A percentile compares a stretch with the other conserved stretches of the same genome.
Evolutionary conservation across 2,329 filamentous ascomycete genomes (phyloP).

Genomic region (Colletotrichum ledebouriae): DNA sequence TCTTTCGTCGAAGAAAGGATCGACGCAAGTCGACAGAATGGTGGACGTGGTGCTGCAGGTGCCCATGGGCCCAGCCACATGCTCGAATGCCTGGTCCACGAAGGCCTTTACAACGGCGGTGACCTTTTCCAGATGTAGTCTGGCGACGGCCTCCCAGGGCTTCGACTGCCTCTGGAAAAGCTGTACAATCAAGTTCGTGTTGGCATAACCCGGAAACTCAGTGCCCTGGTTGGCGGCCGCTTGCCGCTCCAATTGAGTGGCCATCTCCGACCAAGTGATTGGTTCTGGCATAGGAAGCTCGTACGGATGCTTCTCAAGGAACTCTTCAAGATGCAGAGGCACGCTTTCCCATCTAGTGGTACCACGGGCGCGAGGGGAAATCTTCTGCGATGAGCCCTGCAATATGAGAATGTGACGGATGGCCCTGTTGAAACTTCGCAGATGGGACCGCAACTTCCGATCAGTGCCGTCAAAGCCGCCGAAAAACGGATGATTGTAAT

Average conservation of each 20-base stretch:
- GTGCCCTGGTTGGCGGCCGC: slow-evolving; percentile 55
- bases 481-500: slow-evolving; percentile 56
- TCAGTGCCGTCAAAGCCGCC: slow-evolving; percentile 42
- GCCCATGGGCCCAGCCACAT: slow-evolving; percentile 32
- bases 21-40: slow-evolving; percentile 46
- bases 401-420: slow-evolving; percentile 48
- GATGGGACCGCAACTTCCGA: slow-evolving; percentile 49
- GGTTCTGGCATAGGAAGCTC: slow-evolving; percentile 47
- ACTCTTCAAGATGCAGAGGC: slow-evolving; percentile 48
- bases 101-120: slow-evolving; percentile 50
- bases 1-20: slow-evolving; percentile 53
- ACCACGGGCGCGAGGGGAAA: slow-evolving; percentile 8
- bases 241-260: slow-evolving; percentile 48
- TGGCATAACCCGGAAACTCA: slow-evolving; percentile 56
- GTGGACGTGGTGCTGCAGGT: slow-evolving; percentile 43
- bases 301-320: slow-evolving; percentile 49
- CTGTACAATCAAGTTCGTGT: slow-evolving; percentile 52
- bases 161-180: slow-evolving; percentile 56
- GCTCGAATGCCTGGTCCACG: slow-evolving; percentile 52
- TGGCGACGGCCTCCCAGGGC: slow-evolving; percentile 56
- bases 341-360: not conserved
- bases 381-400: slow-evolving; percentile 45
- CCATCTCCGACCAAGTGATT: slow-evolving; percentile 43
- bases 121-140: slow-evolving; percentile 52
- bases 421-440: slow-evolving; percentile 49